Conservation (phyloP, 306 rosid genomes). For the Comarum palustre region DNA sequence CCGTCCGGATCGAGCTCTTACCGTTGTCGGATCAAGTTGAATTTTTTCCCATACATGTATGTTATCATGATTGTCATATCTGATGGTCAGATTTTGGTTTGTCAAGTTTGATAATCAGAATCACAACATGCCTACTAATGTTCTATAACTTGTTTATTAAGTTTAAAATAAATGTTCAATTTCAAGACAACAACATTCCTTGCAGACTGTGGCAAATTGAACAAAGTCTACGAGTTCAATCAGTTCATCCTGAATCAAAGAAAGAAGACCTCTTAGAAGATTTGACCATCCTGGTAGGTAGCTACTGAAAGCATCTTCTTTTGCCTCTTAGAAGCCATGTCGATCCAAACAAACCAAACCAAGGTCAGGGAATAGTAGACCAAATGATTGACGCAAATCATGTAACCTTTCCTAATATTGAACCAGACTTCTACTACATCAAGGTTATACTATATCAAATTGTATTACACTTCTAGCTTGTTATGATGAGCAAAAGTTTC, state of each 20-base stretch:
- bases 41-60: no score
- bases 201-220: background rate
- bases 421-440: background rate
- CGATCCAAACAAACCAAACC: background rate
- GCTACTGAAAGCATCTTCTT: background rate
- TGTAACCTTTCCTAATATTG: background rate
- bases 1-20: no score
- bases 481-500: no score
- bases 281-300: background rate
- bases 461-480: no score
- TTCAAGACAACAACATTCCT: background rate
- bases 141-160: no score
- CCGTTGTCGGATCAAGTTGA: no score
- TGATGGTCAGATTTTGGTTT: no score
- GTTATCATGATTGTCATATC: no score
- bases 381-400: background rate
- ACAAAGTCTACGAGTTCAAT: background rate
- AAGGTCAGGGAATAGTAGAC: background rate
- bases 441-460: background rate
- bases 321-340: background rate
- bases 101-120: no score
- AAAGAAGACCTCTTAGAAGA: background rate
- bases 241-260: background rate
- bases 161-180: no score
- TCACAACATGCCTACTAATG: no score